phyloP scores from a whole-genome alignment of 2,329 filamentous ascomycete species.

The Penicillium sp. region DNA sequence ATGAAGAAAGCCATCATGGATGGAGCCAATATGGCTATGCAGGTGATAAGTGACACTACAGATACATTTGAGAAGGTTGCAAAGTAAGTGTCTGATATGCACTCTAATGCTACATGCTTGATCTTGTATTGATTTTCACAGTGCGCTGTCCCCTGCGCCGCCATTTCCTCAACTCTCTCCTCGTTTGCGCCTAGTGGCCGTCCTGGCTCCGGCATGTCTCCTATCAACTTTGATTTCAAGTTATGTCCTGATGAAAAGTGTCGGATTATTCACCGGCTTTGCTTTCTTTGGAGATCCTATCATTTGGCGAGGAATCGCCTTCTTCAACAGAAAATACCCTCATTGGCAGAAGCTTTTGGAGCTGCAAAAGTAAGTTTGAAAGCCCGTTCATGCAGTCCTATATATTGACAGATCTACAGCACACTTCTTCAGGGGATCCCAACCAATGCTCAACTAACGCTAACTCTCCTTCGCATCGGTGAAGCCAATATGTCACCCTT shows the following conservation, averaged over 20 bases:
- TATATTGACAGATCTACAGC: constrained; percentile 28
- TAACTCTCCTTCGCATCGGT: constrained; percentile 75
- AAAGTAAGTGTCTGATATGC: constrained; percentile 44
- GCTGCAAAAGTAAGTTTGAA: constrained; percentile 53
- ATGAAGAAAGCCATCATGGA: constrained; percentile 73
- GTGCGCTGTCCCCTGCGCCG: constrained; percentile 58
- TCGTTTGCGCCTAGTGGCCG: constrained; percentile 52
- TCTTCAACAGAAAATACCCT: constrained; percentile 52
- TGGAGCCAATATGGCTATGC: constrained; percentile 70
- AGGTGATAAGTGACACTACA: constrained; percentile 54
- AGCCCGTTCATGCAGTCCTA: not conserved
- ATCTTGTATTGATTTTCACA: constrained; percentile 22
- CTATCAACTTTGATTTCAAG: constrained; percentile 53
- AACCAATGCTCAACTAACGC: constrained; percentile 76
- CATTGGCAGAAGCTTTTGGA: constrained; percentile 72
- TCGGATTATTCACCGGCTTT: constrained; percentile 65
- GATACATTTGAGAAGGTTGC: constrained; percentile 62
- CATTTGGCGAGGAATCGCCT: constrained; percentile 56
- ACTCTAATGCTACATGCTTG: not conserved
- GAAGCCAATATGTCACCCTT: constrained; percentile 76
- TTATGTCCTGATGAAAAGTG: constrained; percentile 60
- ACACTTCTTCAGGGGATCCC: constrained; percentile 76
- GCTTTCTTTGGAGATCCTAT: constrained; percentile 76
- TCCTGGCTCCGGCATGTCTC: constrained; percentile 52
- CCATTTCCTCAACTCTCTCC: constrained; percentile 56